Base-by-base conservation (phyloP, 305 asterid genomes). In the Coffea humblotiana region DNA sequence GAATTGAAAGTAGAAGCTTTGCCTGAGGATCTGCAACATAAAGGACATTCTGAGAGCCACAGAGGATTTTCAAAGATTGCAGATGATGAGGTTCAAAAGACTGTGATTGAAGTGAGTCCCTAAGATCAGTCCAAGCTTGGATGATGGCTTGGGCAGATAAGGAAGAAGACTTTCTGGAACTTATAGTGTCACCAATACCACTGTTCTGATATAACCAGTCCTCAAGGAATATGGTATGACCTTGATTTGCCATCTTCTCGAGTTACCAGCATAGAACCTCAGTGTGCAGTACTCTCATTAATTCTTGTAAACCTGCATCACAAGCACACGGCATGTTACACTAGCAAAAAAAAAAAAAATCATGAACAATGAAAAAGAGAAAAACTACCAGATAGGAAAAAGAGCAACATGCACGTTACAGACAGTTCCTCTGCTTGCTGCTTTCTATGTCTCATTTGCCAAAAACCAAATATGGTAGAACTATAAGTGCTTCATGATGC, bases 11-110 rank as follows among this genome's bases (percentile, higher is more conserved):
- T 54, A 95, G 75, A 84, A 93, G 89, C 87, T 90, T 92, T 72
- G 98, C 97, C 85, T 95, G 98, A 77, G 99, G 97, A 77, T 95
- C 98, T 43, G 99, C 94, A 83, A 93, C 91, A 65, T 92, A 88
- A 72, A 93, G 93, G 40, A 94, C 85, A 66, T 79, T 74, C 83
- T 89, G 97, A 78, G 93, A 87, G 81, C 76, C 82, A 71, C 88
- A 80, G 72, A 95, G 99, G 43, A 73, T 76, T 81, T 83, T 84
- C 40, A 95, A 82, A 75, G 96, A 91, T 85, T 91, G 89, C 74
- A 87, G 87, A 83, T 92, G 93, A 79, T 66, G 88, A 76, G 90
- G 75, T 75, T 84, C 82, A 75, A 95, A 95, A 75, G 86, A 63
- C 82, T 87, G 87, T 72, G 80, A 74, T 68, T 89, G 89, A 81